Conservation (phyloP, 257 asterid genomes). For the Catharanthus roseus region DNA sequence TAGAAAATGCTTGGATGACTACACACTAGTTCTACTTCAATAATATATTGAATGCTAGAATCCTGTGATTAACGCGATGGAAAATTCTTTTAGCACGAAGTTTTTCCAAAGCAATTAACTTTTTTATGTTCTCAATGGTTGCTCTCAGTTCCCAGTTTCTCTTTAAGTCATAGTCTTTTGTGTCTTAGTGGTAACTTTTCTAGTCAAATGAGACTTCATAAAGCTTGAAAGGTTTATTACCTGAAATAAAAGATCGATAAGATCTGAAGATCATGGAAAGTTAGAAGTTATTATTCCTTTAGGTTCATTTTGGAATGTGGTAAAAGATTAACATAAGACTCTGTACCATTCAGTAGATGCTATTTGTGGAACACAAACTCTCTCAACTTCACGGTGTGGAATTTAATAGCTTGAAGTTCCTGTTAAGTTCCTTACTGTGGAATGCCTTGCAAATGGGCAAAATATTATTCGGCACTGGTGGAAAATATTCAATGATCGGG, state of each 20-base stretch:
- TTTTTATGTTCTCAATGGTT: background rate
- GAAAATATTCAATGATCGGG: background rate
- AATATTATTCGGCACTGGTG: background rate
- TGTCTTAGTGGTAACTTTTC: background rate
- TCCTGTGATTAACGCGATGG: too few relatives aligned
- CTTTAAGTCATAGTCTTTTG: background rate
- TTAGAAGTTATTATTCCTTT: background rate
- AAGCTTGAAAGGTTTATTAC: background rate
- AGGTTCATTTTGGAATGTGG: too few relatives aligned
- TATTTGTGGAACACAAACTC: background rate
- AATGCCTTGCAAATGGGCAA: background rate
- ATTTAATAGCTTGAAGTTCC: background rate
- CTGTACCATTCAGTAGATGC: background rate
- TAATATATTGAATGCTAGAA: too few relatives aligned
- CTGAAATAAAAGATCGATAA: background rate
- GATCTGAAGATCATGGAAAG: background rate
- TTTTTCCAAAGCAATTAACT: background rate
- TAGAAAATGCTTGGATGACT: background rate
- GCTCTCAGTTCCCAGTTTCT: background rate
- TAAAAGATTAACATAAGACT: too few relatives aligned
- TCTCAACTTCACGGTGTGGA: background rate
- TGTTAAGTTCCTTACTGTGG: background rate
- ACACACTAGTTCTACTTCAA: background rate
- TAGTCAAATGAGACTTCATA: background rate
- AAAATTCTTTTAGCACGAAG: background rate